phyloP scores from a whole-genome alignment of 805 yeast genomes.

The Priceomyces carsonii region DNA sequence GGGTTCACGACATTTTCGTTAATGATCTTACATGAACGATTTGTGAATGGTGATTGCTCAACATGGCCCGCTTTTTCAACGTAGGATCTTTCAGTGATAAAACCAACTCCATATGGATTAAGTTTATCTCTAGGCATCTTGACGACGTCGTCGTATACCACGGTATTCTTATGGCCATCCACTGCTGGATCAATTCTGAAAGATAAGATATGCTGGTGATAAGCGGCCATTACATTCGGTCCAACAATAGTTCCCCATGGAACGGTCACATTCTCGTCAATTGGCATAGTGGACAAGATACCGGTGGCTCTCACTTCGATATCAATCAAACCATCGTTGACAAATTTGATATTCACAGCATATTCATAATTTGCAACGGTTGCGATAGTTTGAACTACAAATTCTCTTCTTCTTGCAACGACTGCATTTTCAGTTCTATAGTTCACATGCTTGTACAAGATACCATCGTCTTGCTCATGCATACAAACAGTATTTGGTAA shows the following conservation, averaged over 20 bases:
- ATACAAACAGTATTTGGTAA: slow-evolving; percentile 73
- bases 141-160: slow-evolving; percentile 66
- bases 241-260: slow-evolving; percentile 78
- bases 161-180: slow-evolving; percentile 79
- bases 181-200: slow-evolving; percentile 81
- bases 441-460: slow-evolving; percentile 77
- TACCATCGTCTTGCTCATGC: slow-evolving; percentile 79
- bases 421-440: slow-evolving; percentile 72
- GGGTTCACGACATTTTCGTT: slow-evolving; percentile 74
- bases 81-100: slow-evolving; percentile 58
- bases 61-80: slow-evolving; percentile 71
- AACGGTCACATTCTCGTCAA: slow-evolving; percentile 64
- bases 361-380: slow-evolving; percentile 87
- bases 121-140: slow-evolving; percentile 53
- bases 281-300: slow-evolving; percentile 81
- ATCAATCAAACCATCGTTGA: slow-evolving; percentile 75
- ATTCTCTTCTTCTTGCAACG: slow-evolving; percentile 75
- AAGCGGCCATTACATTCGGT: slow-evolving; percentile 80
- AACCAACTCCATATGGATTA: slow-evolving; percentile 74
- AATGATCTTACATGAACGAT: slow-evolving; percentile 71
- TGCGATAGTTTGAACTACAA: slow-evolving; percentile 77
- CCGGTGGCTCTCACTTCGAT: slow-evolving; percentile 86
- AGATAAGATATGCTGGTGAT: slow-evolving; percentile 79
- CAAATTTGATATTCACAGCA: slow-evolving; percentile 68
- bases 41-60: slow-evolving; percentile 75